phyloP scores from a whole-genome alignment of 305 asterid species.

The Solanum hybrid region DNA sequence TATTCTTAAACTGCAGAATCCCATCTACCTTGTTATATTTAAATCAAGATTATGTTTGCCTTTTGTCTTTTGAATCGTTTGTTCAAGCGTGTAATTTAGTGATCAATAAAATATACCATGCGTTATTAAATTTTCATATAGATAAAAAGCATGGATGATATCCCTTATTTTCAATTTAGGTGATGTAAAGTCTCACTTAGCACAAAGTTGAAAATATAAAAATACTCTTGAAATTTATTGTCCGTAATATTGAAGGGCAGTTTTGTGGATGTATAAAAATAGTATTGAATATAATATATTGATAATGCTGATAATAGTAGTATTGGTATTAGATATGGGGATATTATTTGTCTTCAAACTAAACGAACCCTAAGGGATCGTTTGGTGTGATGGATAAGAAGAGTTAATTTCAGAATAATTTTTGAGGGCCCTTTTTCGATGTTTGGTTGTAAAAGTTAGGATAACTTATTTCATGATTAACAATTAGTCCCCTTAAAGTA shows the following conservation, averaged over 20 bases:
- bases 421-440: background rate
- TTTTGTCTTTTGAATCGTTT: background rate
- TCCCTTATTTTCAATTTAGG: background rate
- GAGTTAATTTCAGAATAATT: too few species aligned
- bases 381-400: background rate
- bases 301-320: too few species aligned
- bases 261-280: background rate
- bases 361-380: background rate
- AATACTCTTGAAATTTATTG: background rate
- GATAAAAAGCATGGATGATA: background rate
- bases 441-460: background rate
- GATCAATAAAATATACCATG: background rate
- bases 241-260: too few species aligned
- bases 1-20: background rate
- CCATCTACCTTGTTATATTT: background rate
- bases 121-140: too few species aligned
- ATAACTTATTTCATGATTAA: background rate
- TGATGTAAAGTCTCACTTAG: background rate
- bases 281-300: too few species aligned
- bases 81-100: background rate
- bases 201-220: background rate
- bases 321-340: background rate
- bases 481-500: too few species aligned
- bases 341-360: background rate
- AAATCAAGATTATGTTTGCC: background rate